phyloP scores from a whole-genome alignment of 352 stramenopile genomes.

The Phytopythium boreale region DNA sequence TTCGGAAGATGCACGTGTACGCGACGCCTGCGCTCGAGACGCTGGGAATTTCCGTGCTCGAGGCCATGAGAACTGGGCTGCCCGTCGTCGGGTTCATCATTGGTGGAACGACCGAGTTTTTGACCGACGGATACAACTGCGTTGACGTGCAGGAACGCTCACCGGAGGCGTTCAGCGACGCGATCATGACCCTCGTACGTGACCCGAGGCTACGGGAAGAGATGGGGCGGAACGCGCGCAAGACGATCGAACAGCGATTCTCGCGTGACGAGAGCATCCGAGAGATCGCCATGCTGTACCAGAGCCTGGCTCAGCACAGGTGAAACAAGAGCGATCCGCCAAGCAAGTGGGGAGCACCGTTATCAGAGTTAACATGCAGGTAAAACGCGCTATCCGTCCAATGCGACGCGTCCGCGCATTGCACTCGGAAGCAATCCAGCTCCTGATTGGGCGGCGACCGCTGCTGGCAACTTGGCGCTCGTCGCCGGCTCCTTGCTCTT shows the following conservation, averaged over 20 bases:
- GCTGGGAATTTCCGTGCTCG: conserved; percentile 45
- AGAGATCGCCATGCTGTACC: conserved; percentile 39
- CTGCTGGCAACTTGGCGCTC: conserved; percentile 1
- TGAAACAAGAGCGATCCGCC: not conserved
- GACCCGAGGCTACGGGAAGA: conserved; percentile 14
- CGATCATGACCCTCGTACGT: conserved; percentile 26
- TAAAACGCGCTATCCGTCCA: not conserved
- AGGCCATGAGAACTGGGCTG: conserved; percentile 55
- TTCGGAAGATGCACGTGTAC: conserved; percentile 40
- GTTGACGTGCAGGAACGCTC: conserved; percentile 31
- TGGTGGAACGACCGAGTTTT: conserved; percentile 39
- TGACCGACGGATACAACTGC: conserved; percentile 42
- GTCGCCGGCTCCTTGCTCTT: conserved; percentile 15
- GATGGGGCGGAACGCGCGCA: conserved; percentile 31
- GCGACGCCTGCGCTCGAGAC: conserved; percentile 51
- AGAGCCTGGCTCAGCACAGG: conserved; percentile 5
- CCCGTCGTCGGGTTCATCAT: conserved; percentile 51
- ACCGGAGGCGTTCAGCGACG: conserved; percentile 19
- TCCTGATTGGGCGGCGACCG: not conserved
- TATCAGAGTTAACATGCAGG: not conserved
- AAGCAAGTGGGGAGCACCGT: not conserved
- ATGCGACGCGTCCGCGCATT: not conserved
- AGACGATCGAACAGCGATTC: conserved; percentile 37
- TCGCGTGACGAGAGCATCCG: conserved; percentile 15
- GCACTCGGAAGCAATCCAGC: not conserved